Percentiles rank a stretch among this genome's conserved stretches.
phyloP scores from a whole-genome alignment of 106 monocot genomes.

The Amphibolis antarctica region DNA sequence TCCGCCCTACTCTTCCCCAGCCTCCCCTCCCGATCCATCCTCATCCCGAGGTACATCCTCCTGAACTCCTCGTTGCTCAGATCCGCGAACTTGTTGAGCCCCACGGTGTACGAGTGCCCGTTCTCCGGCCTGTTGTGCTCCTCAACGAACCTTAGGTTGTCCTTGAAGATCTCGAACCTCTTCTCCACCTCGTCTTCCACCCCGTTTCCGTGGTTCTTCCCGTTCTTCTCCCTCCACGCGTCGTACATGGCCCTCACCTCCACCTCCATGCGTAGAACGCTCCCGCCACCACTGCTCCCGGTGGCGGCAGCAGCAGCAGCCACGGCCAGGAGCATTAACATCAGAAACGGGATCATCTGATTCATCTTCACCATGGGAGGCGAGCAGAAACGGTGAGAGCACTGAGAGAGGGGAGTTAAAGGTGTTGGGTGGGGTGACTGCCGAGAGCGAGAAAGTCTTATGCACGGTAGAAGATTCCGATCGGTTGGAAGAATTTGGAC shows the following conservation, averaged over 20 bases:
- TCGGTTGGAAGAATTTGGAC: no score
- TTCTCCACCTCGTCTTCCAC: conserved; percentile 35
- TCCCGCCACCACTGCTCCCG: no score
- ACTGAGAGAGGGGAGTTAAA: no score
- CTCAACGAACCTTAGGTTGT: conserved; percentile 67
- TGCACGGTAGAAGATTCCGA: no score
- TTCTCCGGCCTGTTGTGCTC: conserved; percentile 52
- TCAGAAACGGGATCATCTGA: no score
- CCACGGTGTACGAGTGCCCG: conserved; percentile 21
- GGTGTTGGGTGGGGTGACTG: no score
- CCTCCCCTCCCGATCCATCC: not conserved
- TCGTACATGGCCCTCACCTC: conserved; percentile 39
- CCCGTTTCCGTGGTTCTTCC: conserved; percentile 25
- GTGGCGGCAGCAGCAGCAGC: no score
- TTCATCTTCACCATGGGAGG: no score
- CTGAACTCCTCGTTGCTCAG: conserved; percentile 42
- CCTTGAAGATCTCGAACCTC: conserved; percentile 62
- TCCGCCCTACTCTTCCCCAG: conserved; percentile 3
- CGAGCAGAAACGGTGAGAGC: no score
- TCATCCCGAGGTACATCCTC: conserved; percentile 15
- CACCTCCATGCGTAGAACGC: conserved; percentile 10
- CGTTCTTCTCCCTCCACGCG: conserved; percentile 27
- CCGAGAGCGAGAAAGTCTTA: no score
- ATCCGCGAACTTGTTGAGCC: conserved; percentile 46
- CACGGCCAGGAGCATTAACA: no score